Conservation (phyloP, 257 asterid species). For the Salvia miltiorrhiza region DNA sequence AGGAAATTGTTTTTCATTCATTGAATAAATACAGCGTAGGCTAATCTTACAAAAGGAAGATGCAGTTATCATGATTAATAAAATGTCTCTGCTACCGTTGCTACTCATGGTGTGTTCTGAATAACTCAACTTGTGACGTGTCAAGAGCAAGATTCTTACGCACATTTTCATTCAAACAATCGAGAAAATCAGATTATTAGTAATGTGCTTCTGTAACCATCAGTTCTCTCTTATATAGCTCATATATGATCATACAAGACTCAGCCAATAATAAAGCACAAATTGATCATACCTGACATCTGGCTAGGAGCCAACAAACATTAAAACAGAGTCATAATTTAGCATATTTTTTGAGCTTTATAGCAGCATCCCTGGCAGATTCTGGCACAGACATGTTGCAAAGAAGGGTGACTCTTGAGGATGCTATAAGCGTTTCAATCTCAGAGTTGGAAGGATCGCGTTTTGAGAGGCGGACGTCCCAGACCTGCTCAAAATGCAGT, state of each 20-base stretch:
- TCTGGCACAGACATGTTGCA: slow-evolving; percentile 66
- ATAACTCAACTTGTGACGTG: not conserved
- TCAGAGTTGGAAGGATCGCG: slow-evolving; percentile 36
- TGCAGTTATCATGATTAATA: not conserved
- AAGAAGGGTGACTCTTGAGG: slow-evolving; percentile 69
- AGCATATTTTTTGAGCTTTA: slow-evolving; percentile 54
- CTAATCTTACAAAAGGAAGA: not conserved
- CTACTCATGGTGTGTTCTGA: not conserved
- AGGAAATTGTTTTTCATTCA: not conserved
- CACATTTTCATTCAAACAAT: not conserved
- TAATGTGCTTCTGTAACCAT: not conserved
- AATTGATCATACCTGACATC: not conserved
- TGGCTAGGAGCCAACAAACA: not conserved
- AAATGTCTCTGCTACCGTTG: not conserved
- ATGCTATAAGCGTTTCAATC: slow-evolving; percentile 44
- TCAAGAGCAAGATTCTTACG: not conserved
- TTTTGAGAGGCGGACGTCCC: slow-evolving; percentile 79
- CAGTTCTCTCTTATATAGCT: not conserved
- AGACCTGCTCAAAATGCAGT: slow-evolving; percentile 41
- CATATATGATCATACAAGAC: not conserved
- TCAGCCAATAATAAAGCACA: not conserved
- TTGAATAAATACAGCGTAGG: slow-evolving; percentile 9
- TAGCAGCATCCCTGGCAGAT: slow-evolving; percentile 47
- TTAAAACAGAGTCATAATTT: slow-evolving; percentile 38
- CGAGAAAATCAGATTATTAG: not conserved